Percentiles rank a stretch among this genome's conserved stretches.
phyloP scores from a whole-genome alignment of 2,329 filamentous ascomycete species.

The Hypoxylon sp. region DNA sequence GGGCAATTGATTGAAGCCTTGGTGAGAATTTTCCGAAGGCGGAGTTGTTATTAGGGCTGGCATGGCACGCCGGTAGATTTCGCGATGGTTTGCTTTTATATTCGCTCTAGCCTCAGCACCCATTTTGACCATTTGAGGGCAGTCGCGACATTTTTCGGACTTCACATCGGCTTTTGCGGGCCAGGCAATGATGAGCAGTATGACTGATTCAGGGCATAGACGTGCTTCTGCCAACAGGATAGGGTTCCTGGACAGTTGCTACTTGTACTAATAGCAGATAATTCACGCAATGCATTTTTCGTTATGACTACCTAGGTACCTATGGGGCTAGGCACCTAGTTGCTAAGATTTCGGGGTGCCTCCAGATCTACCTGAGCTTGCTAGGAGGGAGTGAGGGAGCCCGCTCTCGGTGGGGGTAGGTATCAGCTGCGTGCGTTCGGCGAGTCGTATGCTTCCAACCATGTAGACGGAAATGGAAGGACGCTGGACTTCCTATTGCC shows the following conservation, averaged over 20 bases:
- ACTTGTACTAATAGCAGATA: constrained; percentile 23
- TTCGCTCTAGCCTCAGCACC: constrained; percentile 8
- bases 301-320: not conserved
- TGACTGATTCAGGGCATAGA: not conserved
- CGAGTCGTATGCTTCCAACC: not conserved
- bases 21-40: not conserved
- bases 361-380: not conserved
- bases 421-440: not conserved
- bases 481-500: not conserved
- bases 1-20: constrained; percentile 14
- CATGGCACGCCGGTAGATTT: constrained; percentile 18
- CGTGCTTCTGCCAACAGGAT: not conserved
- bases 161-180: not conserved
- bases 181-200: not conserved
- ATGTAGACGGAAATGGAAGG: not conserved
- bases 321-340: too few relatives aligned
- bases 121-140: not conserved
- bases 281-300: constrained; percentile 12
- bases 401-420: not conserved
- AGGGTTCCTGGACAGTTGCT: constrained; percentile 5
- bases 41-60: constrained; percentile 7
- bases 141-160: not conserved
- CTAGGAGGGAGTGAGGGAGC: not conserved
- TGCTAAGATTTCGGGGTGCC: too few relatives aligned
- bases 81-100: constrained; percentile 10